Conservation (phyloP, 2,329 filamentous ascomycete genomes). For the Allantophomopsis cytisporea region DNA sequence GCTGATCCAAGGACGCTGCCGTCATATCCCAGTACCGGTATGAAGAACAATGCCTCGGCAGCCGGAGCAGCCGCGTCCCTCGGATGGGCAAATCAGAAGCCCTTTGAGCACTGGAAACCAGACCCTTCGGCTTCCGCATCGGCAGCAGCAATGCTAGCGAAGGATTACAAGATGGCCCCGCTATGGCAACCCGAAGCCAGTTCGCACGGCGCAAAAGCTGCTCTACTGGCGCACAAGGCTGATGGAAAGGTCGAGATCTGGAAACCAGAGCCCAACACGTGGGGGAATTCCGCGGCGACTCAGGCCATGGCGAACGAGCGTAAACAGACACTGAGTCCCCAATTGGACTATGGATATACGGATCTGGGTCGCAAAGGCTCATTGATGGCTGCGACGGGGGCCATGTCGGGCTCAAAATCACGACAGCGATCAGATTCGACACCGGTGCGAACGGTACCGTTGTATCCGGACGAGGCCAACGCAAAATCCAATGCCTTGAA, state of each 20-base stretch:
- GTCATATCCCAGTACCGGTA: conserved; percentile 56
- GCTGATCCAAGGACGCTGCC: conserved; percentile 61
- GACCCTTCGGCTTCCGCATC: conserved; percentile 44
- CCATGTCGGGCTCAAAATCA: conserved; percentile 44
- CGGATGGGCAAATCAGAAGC: conserved; percentile 57
- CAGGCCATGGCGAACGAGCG: conserved; percentile 46
- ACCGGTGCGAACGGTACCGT: conserved; percentile 21
- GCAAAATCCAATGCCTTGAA: conserved; percentile 56
- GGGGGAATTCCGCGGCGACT: conserved; percentile 55
- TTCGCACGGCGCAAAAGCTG: conserved; percentile 60
- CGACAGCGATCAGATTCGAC: conserved; percentile 49
- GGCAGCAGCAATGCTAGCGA: conserved; percentile 42
- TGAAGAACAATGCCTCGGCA: conserved; percentile 39
- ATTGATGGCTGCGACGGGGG: conserved; percentile 62
- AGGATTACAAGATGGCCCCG: conserved; percentile 39
- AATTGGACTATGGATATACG: conserved; percentile 29
- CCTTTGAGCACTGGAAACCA: conserved; percentile 53
- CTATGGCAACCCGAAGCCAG: conserved; percentile 50
- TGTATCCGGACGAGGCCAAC: conserved; percentile 42
- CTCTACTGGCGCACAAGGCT: conserved; percentile 48
- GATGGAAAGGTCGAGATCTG: conserved; percentile 35
- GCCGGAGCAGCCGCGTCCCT: conserved; percentile 63
- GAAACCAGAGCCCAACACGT: conserved; percentile 27
- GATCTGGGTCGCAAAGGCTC: conserved; percentile 47
- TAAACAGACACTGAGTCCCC: conserved; percentile 22